Evolutionary conservation across 805 yeast species (phyloP).

Genomic region (Barnettozyma botsteinii): DNA sequence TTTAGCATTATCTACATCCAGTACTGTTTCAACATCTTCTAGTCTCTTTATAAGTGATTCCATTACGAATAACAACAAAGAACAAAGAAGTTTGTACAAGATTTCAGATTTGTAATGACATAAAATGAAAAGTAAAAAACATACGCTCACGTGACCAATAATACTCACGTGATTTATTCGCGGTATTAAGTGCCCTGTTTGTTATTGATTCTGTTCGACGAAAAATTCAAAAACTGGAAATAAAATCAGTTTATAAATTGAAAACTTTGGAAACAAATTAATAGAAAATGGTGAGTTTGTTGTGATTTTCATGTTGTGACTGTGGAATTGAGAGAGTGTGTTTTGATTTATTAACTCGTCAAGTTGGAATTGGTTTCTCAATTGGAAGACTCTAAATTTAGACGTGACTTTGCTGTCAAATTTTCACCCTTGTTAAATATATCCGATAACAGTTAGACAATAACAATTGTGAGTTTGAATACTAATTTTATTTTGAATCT

Average conservation of each 20-base stretch:
- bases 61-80: background rate
- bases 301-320: too few species aligned
- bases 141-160: too few species aligned
- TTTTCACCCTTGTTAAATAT: background rate
- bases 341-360: too few species aligned
- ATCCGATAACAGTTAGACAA: background rate
- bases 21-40: background rate
- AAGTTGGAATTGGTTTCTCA: too few species aligned
- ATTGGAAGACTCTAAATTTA: background rate
- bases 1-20: background rate
- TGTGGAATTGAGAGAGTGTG: background rate
- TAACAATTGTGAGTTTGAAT: background rate
- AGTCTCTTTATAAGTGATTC: background rate
- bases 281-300: conserved; percentile 8
- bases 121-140: too few species aligned
- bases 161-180: background rate
- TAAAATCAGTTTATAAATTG: too few species aligned
- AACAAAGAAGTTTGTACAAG: too few species aligned
- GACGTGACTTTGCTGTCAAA: background rate
- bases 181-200: too few species aligned
- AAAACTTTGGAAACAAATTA: background rate
- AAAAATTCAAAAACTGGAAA: background rate
- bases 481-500: background rate
- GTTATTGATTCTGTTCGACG: too few species aligned
- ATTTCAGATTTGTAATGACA: too few species aligned